phyloP scores from a whole-genome alignment of 495 filamentous ascomycete species.

The Neurospora hispaniola region DNA sequence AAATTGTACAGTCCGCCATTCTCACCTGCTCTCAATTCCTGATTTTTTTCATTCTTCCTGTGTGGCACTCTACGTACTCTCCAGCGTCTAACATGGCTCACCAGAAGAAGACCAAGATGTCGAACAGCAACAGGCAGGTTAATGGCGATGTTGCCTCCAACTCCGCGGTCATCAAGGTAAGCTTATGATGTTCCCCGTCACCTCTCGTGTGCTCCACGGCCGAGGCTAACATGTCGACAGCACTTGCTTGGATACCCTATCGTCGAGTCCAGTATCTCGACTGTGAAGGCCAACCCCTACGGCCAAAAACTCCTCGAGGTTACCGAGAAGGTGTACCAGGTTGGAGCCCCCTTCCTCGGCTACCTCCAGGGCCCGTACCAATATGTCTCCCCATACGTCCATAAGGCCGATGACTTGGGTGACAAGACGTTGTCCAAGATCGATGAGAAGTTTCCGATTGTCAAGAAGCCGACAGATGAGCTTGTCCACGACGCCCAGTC shows the following conservation, averaged over 20 bases:
- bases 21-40: neutral
- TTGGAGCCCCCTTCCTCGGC: constrained; percentile 61
- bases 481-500: constrained; percentile 56
- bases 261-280: constrained; percentile 64
- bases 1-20: neutral
- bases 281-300: constrained; percentile 68
- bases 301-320: constrained; percentile 71
- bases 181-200: neutral
- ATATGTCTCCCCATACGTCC: constrained; percentile 72
- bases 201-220: neutral
- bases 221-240: constrained; percentile 29
- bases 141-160: constrained; percentile 20
- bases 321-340: constrained; percentile 54
- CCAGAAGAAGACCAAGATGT: constrained; percentile 16
- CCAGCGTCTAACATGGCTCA: constrained; percentile 12
- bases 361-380: constrained; percentile 67
- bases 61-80: neutral
- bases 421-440: constrained; percentile 62
- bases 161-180: constrained; percentile 18
- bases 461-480: constrained; percentile 78
- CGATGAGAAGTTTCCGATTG: constrained; percentile 69
- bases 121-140: constrained; percentile 9
- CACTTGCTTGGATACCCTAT: constrained; percentile 81
- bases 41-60: neutral
- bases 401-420: constrained; percentile 70